phyloP scores from a whole-genome alignment of 805 yeast species.

The Candida fluviatilis region DNA sequence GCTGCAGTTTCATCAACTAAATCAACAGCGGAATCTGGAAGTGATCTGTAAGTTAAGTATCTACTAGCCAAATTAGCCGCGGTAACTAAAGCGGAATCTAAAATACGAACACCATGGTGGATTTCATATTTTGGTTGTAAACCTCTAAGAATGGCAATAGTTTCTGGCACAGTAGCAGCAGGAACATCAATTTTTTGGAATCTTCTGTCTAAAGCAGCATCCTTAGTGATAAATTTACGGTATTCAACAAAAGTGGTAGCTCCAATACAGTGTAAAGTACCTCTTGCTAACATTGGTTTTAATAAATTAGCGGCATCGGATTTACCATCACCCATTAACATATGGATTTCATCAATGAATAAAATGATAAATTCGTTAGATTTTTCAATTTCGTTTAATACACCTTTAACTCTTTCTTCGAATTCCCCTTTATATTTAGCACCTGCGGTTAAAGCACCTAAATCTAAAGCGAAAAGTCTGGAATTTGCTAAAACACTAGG shows the following conservation, averaged over 20 bases:
- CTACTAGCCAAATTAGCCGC: conserved; percentile 95
- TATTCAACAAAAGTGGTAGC: conserved; percentile 96
- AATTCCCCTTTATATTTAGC: conserved; percentile 98
- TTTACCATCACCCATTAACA: conserved; percentile 99
- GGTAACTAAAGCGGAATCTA: conserved; percentile 89
- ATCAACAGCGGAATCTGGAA: conserved; percentile 97
- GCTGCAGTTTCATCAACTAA: conserved; percentile 96
- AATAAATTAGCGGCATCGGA: conserved; percentile 94
- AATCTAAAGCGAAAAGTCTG: conserved; percentile 79
- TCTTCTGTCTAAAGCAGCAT: conserved; percentile 98
- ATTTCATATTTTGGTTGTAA: conserved; percentile 92
- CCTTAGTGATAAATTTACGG: conserved; percentile 88
- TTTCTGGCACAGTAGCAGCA: conserved; percentile 88
- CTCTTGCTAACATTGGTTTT: conserved; percentile 97
- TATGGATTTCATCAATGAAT: conserved; percentile 96
- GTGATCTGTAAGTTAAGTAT: conserved; percentile 88
- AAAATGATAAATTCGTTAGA: conserved; percentile 81
- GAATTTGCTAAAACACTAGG: conserved; percentile 83
- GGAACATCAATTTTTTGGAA: conserved; percentile 96
- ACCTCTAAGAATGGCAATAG: conserved; percentile 95
- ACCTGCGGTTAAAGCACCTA: conserved; percentile 97
- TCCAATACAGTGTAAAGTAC: conserved; percentile 94
- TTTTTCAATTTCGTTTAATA: conserved; percentile 87
- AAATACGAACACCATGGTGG: conserved; percentile 95
- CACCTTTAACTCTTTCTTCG: conserved; percentile 97